Conservation (phyloP, 305 asterid genomes). For the Fraxinus velutina region DNA sequence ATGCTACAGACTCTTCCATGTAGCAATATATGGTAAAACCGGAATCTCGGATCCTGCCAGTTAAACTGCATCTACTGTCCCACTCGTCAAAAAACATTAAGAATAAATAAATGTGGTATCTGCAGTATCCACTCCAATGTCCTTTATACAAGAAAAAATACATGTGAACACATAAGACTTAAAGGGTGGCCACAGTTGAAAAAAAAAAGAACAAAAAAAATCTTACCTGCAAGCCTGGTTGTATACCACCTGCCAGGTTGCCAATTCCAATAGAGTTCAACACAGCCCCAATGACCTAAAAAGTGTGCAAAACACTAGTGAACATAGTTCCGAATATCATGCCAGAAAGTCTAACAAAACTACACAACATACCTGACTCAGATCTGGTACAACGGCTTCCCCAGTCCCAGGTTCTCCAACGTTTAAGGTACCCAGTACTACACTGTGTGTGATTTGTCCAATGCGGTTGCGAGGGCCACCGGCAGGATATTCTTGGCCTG, state of each 20-base stretch:
- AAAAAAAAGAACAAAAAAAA: background rate
- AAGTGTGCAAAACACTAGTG: conserved; percentile 10
- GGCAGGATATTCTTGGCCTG: conserved; percentile 61
- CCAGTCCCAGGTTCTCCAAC: conserved; percentile 74
- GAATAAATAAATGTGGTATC: background rate
- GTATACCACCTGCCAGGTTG: conserved; percentile 51
- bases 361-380: conserved; percentile 58
- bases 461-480: conserved; percentile 52
- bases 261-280: conserved; percentile 67
- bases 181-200: background rate
- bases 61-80: background rate
- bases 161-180: background rate
- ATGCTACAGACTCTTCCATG: background rate
- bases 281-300: conserved; percentile 84
- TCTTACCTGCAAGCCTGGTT: conserved; percentile 59
- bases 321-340: conserved; percentile 1
- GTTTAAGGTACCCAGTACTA: conserved; percentile 70
- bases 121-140: background rate
- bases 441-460: conserved; percentile 76
- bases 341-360: background rate
- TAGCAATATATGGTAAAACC: background rate
- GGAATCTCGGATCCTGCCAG: background rate
- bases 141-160: background rate
- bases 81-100: background rate
- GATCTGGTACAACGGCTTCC: conserved; percentile 61